These are phyloP conservation scores for Diddensiella caesifluorescens DNA, from an alignment of 805 yeast species.

Conservation along the genomic window DNA sequence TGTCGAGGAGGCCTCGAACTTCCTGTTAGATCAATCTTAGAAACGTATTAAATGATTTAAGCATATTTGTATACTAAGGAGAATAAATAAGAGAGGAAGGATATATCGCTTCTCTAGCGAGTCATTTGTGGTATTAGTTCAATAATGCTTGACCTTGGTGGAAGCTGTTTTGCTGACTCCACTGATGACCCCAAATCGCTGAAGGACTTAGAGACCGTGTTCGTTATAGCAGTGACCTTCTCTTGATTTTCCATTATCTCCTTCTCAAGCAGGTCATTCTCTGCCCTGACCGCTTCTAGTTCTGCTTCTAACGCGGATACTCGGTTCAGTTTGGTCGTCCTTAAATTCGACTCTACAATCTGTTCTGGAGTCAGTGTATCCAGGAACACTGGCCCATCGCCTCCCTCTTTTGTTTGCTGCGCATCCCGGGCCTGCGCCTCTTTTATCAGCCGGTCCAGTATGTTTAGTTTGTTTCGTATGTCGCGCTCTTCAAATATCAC, in stretches of 20 bases:
- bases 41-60: background rate
- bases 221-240: background rate
- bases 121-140: conserved; percentile 6
- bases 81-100: conserved; percentile 2
- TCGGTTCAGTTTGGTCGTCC: conserved; percentile 21
- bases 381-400: conserved; percentile 21
- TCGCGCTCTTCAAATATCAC: conserved; percentile 46
- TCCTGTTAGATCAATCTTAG: conserved; percentile 49
- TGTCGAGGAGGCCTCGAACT: conserved; percentile 82
- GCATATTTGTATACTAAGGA: background rate
- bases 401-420: background rate
- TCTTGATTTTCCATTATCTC: conserved; percentile 3
- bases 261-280: conserved; percentile 12
- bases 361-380: conserved; percentile 30
- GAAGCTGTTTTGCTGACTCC: conserved; percentile 11
- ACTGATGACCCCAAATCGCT: conserved; percentile 11
- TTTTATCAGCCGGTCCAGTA: conserved; percentile 36
- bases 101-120: background rate
- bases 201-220: conserved; percentile 3
- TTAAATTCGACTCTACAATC: conserved; percentile 27
- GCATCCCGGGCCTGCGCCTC: conserved; percentile 12
- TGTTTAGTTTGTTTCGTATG: conserved; percentile 34
- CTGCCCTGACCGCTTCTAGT: conserved; percentile 1
- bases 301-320: conserved; percentile 18
- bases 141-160: conserved; percentile 11